Conservation (phyloP, 306 rosid genomes). For the Casuarina glauca region DNA sequence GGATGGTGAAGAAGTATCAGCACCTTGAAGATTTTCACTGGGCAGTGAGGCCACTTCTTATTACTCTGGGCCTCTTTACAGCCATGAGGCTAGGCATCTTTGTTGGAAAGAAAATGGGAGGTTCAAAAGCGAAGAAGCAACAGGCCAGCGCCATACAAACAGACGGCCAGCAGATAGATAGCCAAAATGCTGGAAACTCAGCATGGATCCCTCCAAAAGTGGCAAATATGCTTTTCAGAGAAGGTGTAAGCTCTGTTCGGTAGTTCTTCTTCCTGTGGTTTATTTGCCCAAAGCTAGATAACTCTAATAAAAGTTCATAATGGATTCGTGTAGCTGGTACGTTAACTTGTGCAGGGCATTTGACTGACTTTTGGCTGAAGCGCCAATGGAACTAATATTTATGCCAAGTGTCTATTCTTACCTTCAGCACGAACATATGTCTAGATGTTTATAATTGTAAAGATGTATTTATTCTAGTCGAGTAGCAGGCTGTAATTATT, state of each 20-base stretch:
- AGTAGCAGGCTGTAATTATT: background rate
- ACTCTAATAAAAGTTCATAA: slow-evolving; percentile 11
- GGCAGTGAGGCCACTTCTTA: slow-evolving; percentile 77
- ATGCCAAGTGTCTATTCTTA: background rate
- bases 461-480: background rate
- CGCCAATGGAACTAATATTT: background rate
- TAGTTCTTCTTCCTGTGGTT: slow-evolving; percentile 26
- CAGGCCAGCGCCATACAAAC: slow-evolving; percentile 37
- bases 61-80: slow-evolving; percentile 71
- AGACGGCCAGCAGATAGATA: slow-evolving; percentile 45
- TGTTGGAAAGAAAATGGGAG: slow-evolving; percentile 55
- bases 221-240: slow-evolving; percentile 63
- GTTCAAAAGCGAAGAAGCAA: slow-evolving; percentile 43
- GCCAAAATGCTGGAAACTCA: slow-evolving; percentile 46
- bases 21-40: slow-evolving; percentile 92
- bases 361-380: background rate
- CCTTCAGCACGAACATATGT: background rate
- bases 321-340: slow-evolving; percentile 24
- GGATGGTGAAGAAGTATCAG: slow-evolving; percentile 73
- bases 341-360: slow-evolving; percentile 15
- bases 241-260: slow-evolving; percentile 40
- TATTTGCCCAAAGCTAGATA: slow-evolving; percentile 19
- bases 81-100: slow-evolving; percentile 64
- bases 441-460: slow-evolving; percentile 10
- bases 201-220: slow-evolving; percentile 73